Evolutionary conservation across 106 monocot genomes (phyloP), one percentile per base, ranked within the genome.

Genomic region (Acorus gramineus): DNA sequence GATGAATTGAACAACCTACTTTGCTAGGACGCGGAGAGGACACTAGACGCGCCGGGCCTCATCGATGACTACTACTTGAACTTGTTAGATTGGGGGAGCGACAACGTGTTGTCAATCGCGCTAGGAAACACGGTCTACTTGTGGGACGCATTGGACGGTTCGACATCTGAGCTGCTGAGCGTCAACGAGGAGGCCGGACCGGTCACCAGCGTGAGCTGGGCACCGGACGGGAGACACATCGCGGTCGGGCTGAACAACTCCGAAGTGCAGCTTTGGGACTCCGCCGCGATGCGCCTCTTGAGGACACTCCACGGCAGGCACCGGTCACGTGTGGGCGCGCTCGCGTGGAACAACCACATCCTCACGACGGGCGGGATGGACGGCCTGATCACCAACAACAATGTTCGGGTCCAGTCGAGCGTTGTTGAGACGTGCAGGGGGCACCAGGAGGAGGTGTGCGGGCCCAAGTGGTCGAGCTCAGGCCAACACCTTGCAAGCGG

Each of bases 201-300:
- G 3, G 77, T 87, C 13, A 87, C 87, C 14, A 87, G 87, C 46
- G 80, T 87, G 42, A 78, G 72, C 14, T 83, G 87, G 87, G 87
- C 87, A 57, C 83, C 87, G 8, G 83, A 87, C 57, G 87, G 83
- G 2, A 67, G 59, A 44, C 80, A 83, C 57, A 54, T 87, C 42
- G 83, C 83, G 5, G 55, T 87, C 14, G 87, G 87, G 5, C 52
- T 87, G 65, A 78, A 80, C 50, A 75, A 73, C 7, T 87, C 87
- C 2, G 69, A 87, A 5, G 48, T 87, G 8, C 83, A 87, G 59
- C 42, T 87, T 14, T 87, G 79, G 80, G 87, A 87, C 50, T 45
- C 72, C 3, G 78, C 48, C 64, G 77, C 75, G 42, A 74, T 65
- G 49, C 77, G 70, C 52, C 47, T 84, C 77, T 8, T 84, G 76